Conservation (phyloP, 2,329 filamentous ascomycete genomes). For the Periglandula ipomoeae region DNA sequence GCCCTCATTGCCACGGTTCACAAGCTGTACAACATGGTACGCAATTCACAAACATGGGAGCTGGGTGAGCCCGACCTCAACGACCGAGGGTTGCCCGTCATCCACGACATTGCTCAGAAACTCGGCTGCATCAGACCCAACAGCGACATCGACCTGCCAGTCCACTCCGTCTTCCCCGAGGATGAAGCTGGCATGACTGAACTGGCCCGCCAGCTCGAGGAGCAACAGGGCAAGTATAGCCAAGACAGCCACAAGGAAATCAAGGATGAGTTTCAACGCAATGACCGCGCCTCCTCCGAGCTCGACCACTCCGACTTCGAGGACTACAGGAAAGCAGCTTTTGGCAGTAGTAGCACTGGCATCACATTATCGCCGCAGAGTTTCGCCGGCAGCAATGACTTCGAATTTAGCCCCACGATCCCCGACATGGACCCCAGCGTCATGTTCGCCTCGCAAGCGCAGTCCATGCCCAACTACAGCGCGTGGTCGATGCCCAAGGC, state of each 20-base stretch:
- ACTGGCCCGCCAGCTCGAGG: slow-evolving; percentile 44
- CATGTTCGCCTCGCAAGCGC: slow-evolving; percentile 27
- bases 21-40: slow-evolving; percentile 57
- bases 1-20: slow-evolving; percentile 55
- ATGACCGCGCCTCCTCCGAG: slow-evolving; percentile 42
- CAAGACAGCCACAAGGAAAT: slow-evolving; percentile 19
- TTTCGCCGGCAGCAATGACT: slow-evolving; percentile 30
- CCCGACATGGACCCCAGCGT: slow-evolving; percentile 23
- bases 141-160: slow-evolving; percentile 49
- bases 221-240: slow-evolving; percentile 34
- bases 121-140: slow-evolving; percentile 56
- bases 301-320: slow-evolving; percentile 47
- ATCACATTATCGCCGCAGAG: slow-evolving; percentile 46
- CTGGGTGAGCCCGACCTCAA: slow-evolving; percentile 56
- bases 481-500: slow-evolving; percentile 22
- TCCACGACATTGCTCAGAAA: slow-evolving; percentile 56
- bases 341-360: slow-evolving; percentile 25
- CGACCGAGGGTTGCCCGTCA: slow-evolving; percentile 52
- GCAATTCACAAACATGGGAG: slow-evolving; percentile 48
- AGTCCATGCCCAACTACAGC: slow-evolving; percentile 23
- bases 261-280: slow-evolving; percentile 11
- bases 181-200: slow-evolving; percentile 49
- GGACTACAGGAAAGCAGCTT: slow-evolving; percentile 42
- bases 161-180: slow-evolving; percentile 51
- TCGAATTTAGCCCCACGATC: slow-evolving; percentile 26